Base-by-base conservation (phyloP, 2,329 filamentous ascomycete genomes). In the Alternaria hordeiaustralica region DNA sequence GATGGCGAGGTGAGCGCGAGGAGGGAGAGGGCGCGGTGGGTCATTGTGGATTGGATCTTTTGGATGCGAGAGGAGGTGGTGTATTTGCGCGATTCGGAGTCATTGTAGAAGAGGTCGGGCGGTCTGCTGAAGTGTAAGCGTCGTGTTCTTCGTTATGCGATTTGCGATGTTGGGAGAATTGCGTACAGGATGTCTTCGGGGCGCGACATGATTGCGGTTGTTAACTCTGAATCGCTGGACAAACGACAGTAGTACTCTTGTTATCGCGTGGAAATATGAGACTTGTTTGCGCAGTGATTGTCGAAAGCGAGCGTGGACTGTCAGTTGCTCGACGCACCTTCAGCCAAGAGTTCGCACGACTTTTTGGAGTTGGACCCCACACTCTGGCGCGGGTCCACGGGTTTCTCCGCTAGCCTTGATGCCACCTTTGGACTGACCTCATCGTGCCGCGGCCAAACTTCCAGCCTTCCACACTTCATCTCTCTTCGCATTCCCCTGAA, bases 71-170 rank as follows among this genome's bases (percentile, higher is more conserved):
- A 97, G 68, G 90, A 95, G 5, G 95, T 97, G 9, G 96, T 98
- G 85, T 99, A 99, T 86, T 98, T 98, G 79, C 92, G 91, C 30
- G 96, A 95, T 85, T 97, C 95, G 80, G 87, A 86, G 83, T 98
- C 95, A 85, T 97, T 91, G 87, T 99, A 99, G 85, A 97, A 96
- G 78, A 98, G 91, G 83, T 99, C 96, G 69, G 96, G 95, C 55
- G 94, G 93, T 78, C 93, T 96, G 79, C 3, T 30, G 13, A 44
- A 6, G 11, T 45, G 60, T 53, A 53, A 53, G 49, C 30, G 20
- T 15, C 13, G 20, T 8, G 20, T 41, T n/a, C 30, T 21, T 53
- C 20, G 49, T 2, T 51, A 36, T 41, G 49, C 49, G 20, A 25
- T n/a, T 53, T 58, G 56, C 57, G 51, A 10, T 26, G 63, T 58